A percentile compares a stretch with the other conserved stretches of the same genome.
These are phyloP conservation scores for Xanthoceras sorbifolium DNA, from an alignment of 345 rosid species.

Conservation along the genomic window DNA sequence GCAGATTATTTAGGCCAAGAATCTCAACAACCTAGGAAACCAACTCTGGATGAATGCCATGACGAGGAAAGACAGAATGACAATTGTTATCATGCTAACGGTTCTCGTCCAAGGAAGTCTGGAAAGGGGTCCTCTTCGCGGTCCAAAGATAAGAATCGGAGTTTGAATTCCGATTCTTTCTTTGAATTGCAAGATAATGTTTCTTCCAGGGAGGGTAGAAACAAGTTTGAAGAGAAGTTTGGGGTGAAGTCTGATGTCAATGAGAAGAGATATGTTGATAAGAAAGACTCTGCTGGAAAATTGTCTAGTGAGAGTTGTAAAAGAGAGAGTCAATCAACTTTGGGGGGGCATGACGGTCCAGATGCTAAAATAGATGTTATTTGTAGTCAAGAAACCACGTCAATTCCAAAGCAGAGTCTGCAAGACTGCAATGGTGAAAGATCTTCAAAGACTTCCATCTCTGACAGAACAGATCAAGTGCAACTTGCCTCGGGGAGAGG, in stretches of 20 bases:
- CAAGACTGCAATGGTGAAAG: conserved; percentile 40
- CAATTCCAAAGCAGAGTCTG: conserved; percentile 43
- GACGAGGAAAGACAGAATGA: conserved; percentile 50
- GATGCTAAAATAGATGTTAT: conserved; percentile 46
- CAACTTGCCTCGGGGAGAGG: conserved; percentile 44
- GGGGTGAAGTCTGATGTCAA: conserved; percentile 39
- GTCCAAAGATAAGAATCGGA: conserved; percentile 62
- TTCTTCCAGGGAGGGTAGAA: conserved; percentile 41
- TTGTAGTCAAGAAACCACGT: conserved; percentile 36
- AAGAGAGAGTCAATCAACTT: conserved; percentile 37
- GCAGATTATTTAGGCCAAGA: conserved; percentile 47
- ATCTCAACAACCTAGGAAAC: conserved; percentile 29
- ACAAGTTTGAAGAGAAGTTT: conserved; percentile 41
- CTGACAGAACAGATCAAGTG: conserved; percentile 39
- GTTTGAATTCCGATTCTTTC: conserved; percentile 47
- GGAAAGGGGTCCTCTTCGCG: conserved; percentile 67
- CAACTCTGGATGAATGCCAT: conserved; percentile 31
- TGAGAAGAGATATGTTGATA: conserved; percentile 45
- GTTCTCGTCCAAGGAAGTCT: conserved; percentile 51
- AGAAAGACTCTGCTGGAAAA: conserved; percentile 46
- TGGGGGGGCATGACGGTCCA: conserved; percentile 36
- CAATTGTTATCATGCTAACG: conserved; percentile 43
- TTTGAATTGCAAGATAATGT: conserved; percentile 37
- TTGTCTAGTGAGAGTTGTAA: conserved; percentile 41
- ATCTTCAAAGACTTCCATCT: conserved; percentile 25